Evolutionary conservation across 2,329 filamentous ascomycete genomes (phyloP).

Genomic region (Penicillium sclerotiorum): DNA sequence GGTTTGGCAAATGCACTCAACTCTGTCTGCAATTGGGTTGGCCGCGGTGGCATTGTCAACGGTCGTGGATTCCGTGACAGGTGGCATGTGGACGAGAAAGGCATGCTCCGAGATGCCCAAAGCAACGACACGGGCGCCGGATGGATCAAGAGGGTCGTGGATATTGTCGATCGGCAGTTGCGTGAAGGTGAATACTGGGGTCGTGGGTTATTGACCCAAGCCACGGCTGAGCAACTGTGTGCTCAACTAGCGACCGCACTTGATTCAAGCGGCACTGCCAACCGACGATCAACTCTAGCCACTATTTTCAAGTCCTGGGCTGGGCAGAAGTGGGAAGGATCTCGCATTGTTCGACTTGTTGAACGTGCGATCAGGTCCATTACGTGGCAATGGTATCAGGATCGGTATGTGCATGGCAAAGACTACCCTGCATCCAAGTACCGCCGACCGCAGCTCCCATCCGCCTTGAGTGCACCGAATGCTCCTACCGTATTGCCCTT

Average conservation of each 20-base stretch:
- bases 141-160: constrained; percentile 86
- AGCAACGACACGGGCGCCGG: constrained; percentile 67
- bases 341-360: constrained; percentile 76
- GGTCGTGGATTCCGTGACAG: constrained; percentile 74
- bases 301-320: constrained; percentile 62
- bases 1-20: constrained; percentile 93
- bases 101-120: constrained; percentile 76
- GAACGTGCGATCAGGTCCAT: constrained; percentile 80
- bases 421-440: constrained; percentile 65
- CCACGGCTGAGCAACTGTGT: constrained; percentile 55
- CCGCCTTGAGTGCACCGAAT: constrained; percentile 73
- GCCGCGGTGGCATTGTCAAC: constrained; percentile 82
- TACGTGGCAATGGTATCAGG: constrained; percentile 84
- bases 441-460: constrained; percentile 71
- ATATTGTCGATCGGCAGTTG: constrained; percentile 87
- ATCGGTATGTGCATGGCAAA: constrained; percentile 68
- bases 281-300: constrained; percentile 33
- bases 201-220: constrained; percentile 64
- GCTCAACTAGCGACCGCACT: constrained; percentile 48
- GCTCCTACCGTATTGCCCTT: constrained; percentile 95
- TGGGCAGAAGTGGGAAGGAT: constrained; percentile 82
- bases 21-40: constrained; percentile 93
- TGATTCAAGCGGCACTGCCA: constrained; percentile 30
- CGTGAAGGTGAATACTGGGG: constrained; percentile 87
- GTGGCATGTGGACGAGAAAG: constrained; percentile 88